Evolutionary conservation across 495 filamentous ascomycete genomes (phyloP), one percentile per base, ranked within the genome.

Genomic region (Annulohypoxylon bovei): DNA sequence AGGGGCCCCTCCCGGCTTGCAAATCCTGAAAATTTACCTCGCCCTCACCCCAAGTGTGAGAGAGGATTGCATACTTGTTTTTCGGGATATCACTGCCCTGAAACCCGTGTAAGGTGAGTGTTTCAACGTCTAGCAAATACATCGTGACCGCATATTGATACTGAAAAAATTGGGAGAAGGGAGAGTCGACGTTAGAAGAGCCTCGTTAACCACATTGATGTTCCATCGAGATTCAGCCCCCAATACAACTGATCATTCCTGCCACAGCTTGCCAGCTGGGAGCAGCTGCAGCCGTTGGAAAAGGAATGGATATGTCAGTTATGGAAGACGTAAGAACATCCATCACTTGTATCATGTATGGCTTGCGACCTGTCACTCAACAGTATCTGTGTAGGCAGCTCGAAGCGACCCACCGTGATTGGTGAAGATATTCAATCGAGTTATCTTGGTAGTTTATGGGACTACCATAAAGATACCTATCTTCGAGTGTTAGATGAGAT

Each of bases 41-140:
- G 2, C 52, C 66, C 9, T 76, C 35, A 20, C 53, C 75, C 78
- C 80, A 81, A 0, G 71, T 77, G 47, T 82, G 80, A 1, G 37
- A 81, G 12, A 82, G 71, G 18, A 81, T 79, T 11, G 77, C 79
- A 67, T 82, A 81, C 32, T 32, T 5, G 57, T 81, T 79, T 40
- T 42, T 32, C 7, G 70, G 73, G 20, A 71, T 57, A 28, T 68
- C 22, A 27, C 14, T 32, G 12, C 61, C 70, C 12, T 62, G 18
- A 54, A 78, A 77, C 3, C 63, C 52, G 49, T 73, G 50, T 23
- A 78, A 54, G 14, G 32, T 25, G 16, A 71, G 20, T n/a, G 62
- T 72, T 4, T 59, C 9, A 20, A 68, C 68, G 53, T 79, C 42
- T 37, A 78, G 3, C 14, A 76, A 60, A 12, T 56, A 53, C 73